A percentile compares a stretch with the other conserved stretches of the same genome.
phyloP scores from a whole-genome alignment of 345 rosid genomes.

The Eucalyptus victrix region DNA sequence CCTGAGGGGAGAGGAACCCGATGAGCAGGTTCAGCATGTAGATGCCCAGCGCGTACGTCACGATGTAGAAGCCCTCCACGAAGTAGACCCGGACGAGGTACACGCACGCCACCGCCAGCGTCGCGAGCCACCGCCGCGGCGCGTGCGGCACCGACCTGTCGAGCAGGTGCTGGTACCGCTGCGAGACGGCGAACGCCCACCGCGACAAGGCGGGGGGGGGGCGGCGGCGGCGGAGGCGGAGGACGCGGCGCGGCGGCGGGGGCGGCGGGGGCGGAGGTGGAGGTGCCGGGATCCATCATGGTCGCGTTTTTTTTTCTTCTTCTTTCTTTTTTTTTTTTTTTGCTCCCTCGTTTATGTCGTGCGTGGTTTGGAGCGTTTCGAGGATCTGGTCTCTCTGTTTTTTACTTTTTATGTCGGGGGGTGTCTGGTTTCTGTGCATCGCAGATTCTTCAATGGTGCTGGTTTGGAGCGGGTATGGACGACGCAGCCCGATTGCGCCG shows the following conservation, averaged over 20 bases:
- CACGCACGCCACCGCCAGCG: slow-evolving; percentile 28
- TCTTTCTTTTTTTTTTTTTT: not conserved
- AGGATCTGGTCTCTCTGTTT: not conserved
- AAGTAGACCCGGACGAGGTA: slow-evolving; percentile 72
- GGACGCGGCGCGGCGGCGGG: slow-evolving; percentile 13
- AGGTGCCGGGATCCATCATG: slow-evolving; percentile 10
- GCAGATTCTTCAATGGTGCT: not conserved
- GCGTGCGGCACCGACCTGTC: slow-evolving; percentile 66
- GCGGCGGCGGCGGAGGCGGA: slow-evolving; percentile 12
- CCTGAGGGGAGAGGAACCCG: slow-evolving; percentile 87
- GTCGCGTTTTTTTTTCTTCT: slow-evolving; percentile 12
- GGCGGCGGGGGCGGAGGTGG: slow-evolving; percentile 14
- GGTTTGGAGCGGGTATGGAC: not conserved
- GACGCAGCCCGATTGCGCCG: not conserved
- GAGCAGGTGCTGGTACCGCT: slow-evolving; percentile 55
- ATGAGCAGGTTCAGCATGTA: slow-evolving; percentile 79
- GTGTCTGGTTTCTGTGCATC: not conserved
- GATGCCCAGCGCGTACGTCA: slow-evolving; percentile 86
- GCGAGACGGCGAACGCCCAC: slow-evolving; percentile 21
- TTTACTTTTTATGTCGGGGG: not conserved
- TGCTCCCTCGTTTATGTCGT: not conserved
- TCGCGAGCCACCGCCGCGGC: slow-evolving; percentile 55
- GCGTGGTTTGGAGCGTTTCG: not conserved
- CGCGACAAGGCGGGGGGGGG: slow-evolving; percentile 16
- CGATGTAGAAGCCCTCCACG: slow-evolving; percentile 79